phyloP scores from a whole-genome alignment of 305 asterid genomes.

The Fraxinus greggii region DNA sequence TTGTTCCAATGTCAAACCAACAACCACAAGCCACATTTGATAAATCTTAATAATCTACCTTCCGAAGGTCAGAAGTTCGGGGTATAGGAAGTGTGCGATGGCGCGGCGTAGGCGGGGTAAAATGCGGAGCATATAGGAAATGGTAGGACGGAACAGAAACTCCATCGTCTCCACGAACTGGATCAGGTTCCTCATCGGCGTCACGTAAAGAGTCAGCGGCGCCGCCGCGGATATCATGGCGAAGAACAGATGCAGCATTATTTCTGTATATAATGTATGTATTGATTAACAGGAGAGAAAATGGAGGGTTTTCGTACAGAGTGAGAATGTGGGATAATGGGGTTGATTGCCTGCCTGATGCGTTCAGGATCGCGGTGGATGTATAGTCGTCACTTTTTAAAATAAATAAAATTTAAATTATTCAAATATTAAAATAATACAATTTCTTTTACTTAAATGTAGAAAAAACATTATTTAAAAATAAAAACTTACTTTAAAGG shows the following conservation, averaged over 20 bases:
- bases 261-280: neutral
- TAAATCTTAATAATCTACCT: neutral
- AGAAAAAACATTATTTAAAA: neutral
- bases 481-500: neutral
- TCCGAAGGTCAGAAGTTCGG: neutral
- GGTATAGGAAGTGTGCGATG: constrained; percentile 23
- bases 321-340: neutral
- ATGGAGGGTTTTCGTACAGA: neutral
- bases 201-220: constrained; percentile 39
- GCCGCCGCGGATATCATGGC: constrained; percentile 50
- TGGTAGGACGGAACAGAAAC: constrained; percentile 26
- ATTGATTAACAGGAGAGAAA: neutral
- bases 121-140: constrained; percentile 11
- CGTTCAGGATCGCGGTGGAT: neutral
- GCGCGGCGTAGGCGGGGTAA: constrained; percentile 29
- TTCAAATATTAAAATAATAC: neutral
- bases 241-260: constrained; percentile 32
- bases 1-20: neutral
- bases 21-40: neutral
- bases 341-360: neutral
- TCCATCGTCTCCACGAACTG: constrained; percentile 31
- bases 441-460: neutral
- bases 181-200: constrained; percentile 36
- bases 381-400: neutral
- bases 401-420: neutral